Conservation (phyloP, 2,329 filamentous ascomycete species). For the Venturia asperata region DNA sequence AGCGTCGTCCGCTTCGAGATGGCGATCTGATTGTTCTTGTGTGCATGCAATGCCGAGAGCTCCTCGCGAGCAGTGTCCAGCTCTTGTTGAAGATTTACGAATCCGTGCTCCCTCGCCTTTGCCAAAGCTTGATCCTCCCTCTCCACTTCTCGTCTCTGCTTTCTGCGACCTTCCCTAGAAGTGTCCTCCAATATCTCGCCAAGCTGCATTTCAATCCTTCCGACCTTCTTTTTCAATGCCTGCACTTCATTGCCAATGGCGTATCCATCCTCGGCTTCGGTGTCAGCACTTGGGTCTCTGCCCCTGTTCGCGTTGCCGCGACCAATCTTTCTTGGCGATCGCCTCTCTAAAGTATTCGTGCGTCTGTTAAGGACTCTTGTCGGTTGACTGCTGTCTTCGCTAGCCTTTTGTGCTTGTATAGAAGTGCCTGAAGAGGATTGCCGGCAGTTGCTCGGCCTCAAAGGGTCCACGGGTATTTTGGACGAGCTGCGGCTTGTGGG, state of each 20-base stretch:
- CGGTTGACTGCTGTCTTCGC: neutral
- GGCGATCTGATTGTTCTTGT: neutral
- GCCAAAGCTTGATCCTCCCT: neutral
- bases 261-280: conserved; percentile 10
- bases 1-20: neutral
- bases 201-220: conserved; percentile 6
- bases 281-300: conserved; percentile 4
- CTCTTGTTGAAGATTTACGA: conserved; percentile 1
- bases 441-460: neutral
- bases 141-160: neutral
- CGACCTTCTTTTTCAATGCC: conserved; percentile 12
- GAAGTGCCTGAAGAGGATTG: conserved; percentile 6
- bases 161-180: neutral
- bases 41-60: neutral
- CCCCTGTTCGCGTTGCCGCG: conserved; percentile 5
- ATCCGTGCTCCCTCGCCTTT: neutral
- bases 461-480: neutral
- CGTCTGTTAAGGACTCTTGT: conserved; percentile 9
- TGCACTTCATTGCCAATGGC: conserved; percentile 15
- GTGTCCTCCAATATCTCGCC: neutral
- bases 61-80: conserved; percentile 8
- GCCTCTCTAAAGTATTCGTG: neutral
- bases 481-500: neutral
- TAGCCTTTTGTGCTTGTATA: neutral
- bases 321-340: neutral